Conservation (phyloP, 164 flowering plant species). For the Tinospora cordifolia region DNA sequence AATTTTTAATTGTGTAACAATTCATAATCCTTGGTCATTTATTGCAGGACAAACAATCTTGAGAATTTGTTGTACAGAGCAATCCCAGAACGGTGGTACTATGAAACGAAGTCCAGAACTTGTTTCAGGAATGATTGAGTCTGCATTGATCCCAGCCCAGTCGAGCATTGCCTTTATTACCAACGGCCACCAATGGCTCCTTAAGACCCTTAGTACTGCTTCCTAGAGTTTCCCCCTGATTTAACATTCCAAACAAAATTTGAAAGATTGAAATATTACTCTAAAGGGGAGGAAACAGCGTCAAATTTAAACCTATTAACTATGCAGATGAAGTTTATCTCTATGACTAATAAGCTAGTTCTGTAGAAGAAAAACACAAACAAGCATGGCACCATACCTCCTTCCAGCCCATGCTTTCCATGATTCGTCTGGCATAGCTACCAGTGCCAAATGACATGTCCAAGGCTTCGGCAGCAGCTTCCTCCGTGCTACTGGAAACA, state of each 20-base stretch:
- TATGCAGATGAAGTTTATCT: background rate
- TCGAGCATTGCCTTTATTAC: constrained; percentile 77
- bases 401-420: constrained; percentile 97
- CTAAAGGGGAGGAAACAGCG: too few species aligned
- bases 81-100: background rate
- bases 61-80: too few species aligned
- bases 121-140: constrained; percentile 15
- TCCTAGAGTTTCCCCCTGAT: constrained; percentile 80
- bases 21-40: too few species aligned
- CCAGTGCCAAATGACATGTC: constrained; percentile 73
- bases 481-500: constrained; percentile 31
- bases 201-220: constrained; percentile 45
- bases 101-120: background rate
- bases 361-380: background rate
- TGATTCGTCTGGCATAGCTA: constrained; percentile 69
- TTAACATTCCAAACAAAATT: too few species aligned
- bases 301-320: background rate
- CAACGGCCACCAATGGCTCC: constrained; percentile 67
- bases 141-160: constrained; percentile 54
- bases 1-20: too few species aligned
- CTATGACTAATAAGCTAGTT: background rate
- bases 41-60: too few species aligned
- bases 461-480: constrained; percentile 66
- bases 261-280: too few species aligned
- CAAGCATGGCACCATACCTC: constrained; percentile 43